Conservation (phyloP, 2,329 filamentous ascomycete species). For the Colletotrichum sublineola region DNA sequence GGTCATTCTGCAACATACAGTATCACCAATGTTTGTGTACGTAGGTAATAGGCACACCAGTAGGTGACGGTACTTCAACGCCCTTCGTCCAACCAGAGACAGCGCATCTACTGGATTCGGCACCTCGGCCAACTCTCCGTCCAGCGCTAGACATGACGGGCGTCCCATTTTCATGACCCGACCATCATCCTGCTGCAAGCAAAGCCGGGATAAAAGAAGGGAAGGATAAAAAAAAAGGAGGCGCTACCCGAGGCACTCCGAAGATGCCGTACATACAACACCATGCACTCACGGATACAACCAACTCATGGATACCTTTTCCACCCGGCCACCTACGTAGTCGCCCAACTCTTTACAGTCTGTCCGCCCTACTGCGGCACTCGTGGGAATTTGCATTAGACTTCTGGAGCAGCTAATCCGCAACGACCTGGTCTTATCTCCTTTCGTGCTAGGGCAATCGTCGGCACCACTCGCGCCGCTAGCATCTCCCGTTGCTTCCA, state of each 20-base stretch:
- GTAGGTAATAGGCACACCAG: too few species aligned
- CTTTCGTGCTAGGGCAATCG: slow-evolving; percentile 37
- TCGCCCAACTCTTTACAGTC: slow-evolving; percentile 2
- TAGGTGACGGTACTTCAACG: slow-evolving; percentile 15
- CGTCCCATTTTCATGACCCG: slow-evolving; percentile 11
- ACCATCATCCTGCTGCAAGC: slow-evolving; percentile 9
- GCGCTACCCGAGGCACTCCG: slow-evolving; percentile 21
- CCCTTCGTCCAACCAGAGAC: slow-evolving; percentile 33
- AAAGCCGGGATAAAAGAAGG: neutral
- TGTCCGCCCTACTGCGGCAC: slow-evolving; percentile 35
- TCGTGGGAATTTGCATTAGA: slow-evolving; percentile 28
- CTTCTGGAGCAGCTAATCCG: slow-evolving; percentile 40
- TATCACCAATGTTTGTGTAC: neutral
- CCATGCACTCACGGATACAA: neutral
- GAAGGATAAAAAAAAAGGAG: neutral
- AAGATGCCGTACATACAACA: slow-evolving; percentile 14
- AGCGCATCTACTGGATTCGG: slow-evolving; percentile 25
- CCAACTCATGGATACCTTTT: neutral
- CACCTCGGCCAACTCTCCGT: slow-evolving; percentile 31
- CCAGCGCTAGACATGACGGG: slow-evolving; percentile 15
- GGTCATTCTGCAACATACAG: slow-evolving; percentile 18
- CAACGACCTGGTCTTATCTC: slow-evolving; percentile 30
- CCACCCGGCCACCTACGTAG: neutral
- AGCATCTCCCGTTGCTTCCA: slow-evolving; percentile 25
- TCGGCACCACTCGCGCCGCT: slow-evolving; percentile 34